phyloP scores from a whole-genome alignment of 2,329 filamentous ascomycete genomes.

The Monilinia vaccinii-corymbosi region DNA sequence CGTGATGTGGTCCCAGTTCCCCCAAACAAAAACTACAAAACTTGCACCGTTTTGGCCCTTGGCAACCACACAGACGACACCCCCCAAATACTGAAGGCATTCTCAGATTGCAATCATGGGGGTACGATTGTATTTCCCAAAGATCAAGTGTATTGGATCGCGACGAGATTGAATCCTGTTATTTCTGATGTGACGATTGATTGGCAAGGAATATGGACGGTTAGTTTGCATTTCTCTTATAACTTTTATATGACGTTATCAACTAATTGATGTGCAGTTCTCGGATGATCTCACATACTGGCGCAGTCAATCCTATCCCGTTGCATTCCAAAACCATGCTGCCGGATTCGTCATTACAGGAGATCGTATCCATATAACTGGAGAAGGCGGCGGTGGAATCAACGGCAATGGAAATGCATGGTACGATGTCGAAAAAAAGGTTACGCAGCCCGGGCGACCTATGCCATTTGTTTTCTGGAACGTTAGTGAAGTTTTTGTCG shows the following conservation, averaged over 20 bases:
- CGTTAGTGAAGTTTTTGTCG: constrained; percentile 43
- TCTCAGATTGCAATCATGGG: constrained; percentile 39
- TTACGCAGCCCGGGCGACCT: constrained; percentile 41
- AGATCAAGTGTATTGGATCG: constrained; percentile 42
- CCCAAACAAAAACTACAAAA: constrained; percentile 10
- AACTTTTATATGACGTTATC: background rate
- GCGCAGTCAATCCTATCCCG: constrained; percentile 43
- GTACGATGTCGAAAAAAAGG: constrained; percentile 40
- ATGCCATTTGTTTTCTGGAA: constrained; percentile 54
- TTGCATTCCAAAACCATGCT: constrained; percentile 47
- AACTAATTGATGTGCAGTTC: constrained; percentile 27
- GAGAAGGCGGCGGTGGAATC: constrained; percentile 43
- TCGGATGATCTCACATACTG: constrained; percentile 45
- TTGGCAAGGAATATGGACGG: constrained; percentile 44
- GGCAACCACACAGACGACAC: constrained; percentile 39
- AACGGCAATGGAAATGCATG: constrained; percentile 45
- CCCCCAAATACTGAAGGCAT: constrained; percentile 42
- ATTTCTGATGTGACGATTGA: constrained; percentile 41
- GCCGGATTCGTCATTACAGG: constrained; percentile 44
- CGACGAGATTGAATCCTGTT: constrained; percentile 39
- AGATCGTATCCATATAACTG: constrained; percentile 41
- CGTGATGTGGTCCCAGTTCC: background rate
- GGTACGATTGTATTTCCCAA: constrained; percentile 43
- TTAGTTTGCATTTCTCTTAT: constrained; percentile 20
- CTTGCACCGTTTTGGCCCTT: constrained; percentile 34